Percentiles rank a stretch among this genome's conserved stretches.
These are phyloP conservation scores for Hypoxylon subgilvum DNA, from an alignment of 495 filamentous ascomycete genomes.

Conservation along the genomic window DNA sequence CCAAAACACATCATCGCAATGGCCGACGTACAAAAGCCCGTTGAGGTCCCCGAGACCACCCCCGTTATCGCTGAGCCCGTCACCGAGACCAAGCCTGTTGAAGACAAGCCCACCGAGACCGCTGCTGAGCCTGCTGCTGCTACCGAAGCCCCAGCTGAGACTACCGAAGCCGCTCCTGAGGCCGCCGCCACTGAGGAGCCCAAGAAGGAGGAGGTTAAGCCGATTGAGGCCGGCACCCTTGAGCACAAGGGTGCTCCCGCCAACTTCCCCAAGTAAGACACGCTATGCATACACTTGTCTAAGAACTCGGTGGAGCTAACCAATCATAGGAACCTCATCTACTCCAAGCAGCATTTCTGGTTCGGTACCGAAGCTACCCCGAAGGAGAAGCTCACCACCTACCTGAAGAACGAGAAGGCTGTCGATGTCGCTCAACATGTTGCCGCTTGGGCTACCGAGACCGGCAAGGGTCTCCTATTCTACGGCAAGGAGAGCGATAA, in stretches of 20 bases:
- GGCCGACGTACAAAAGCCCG: conserved; percentile 57
- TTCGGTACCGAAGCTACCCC: conserved; percentile 83
- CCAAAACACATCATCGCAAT: too few relatives aligned
- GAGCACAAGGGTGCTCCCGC: conserved; percentile 84
- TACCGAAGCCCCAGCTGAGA: conserved; percentile 58
- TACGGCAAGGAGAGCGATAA: conserved; percentile 88
- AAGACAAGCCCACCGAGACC: conserved; percentile 45
- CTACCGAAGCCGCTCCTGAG: conserved; percentile 54
- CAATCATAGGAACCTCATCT: conserved; percentile 51
- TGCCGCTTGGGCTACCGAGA: conserved; percentile 86
- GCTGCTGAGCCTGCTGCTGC: conserved; percentile 51
- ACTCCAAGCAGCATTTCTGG: conserved; percentile 76
- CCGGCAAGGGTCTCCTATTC: conserved; percentile 94
- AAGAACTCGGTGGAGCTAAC: conserved; percentile 27
- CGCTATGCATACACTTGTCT: background rate
- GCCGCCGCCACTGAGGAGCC: conserved; percentile 47
- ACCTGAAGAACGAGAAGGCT: conserved; percentile 86
- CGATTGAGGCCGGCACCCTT: conserved; percentile 75
- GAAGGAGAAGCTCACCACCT: conserved; percentile 71
- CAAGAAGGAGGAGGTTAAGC: conserved; percentile 65
- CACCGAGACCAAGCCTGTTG: conserved; percentile 52
- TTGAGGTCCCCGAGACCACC: conserved; percentile 50
- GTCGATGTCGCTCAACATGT: conserved; percentile 75
- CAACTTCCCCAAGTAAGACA: conserved; percentile 83
- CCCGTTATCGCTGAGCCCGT: conserved; percentile 52